Evolutionary conservation across 805 yeast genomes (phyloP), one percentile per base, ranked within the genome.

Genomic region (Lachancea thermotolerans): DNA sequence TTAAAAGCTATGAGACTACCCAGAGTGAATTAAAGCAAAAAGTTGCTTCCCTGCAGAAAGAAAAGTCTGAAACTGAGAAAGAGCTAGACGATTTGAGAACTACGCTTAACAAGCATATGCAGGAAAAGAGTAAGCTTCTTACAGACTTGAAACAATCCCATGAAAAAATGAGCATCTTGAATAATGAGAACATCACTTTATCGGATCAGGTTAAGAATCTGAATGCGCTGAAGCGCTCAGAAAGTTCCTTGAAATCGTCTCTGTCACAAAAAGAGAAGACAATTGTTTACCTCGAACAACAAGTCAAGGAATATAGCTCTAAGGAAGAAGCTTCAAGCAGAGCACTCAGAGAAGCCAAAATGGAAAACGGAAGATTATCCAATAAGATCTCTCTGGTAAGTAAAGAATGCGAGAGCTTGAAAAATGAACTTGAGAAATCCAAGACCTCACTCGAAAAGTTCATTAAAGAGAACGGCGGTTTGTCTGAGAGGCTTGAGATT

Each of bases 401-500:
- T 3, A 65, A 62, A 27, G 79, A 77, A 43, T 73, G 69, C 38
- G 61, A 54, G 25, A 52, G 52, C 8, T 41, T 66, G 29, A 53
- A 47, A 10, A 61, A 60, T 6, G 77, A 73, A n/a, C 56, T 72
- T n/a, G 61, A 58, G 15, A 71, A 67, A 15, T 58, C 71, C 44
- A 67, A 61, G 59, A 44, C 57, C 59, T 46, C 65, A 46, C 44
- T 69, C 66, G 50, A 69, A 55, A 47, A 52, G n/a, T 50, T 64
- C 17, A 43, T 66, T 4, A 65, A 68, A 38, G 75, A 72, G 37
- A 66, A 65, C 44, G 74, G 73, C 27, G 57, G 57, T 16, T 41
- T 67, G 9, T 62, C 72, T 17, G 82, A 76, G 45, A 64, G 70
- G 45, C 55, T 66, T 8, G 55, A 52, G n/a, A 65, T 67, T 5